Percentiles rank a stretch among this genome's conserved stretches.
These are phyloP conservation scores for Komagataella pseudopastoris DNA, from an alignment of 805 yeast species.

Conservation along the genomic window DNA sequence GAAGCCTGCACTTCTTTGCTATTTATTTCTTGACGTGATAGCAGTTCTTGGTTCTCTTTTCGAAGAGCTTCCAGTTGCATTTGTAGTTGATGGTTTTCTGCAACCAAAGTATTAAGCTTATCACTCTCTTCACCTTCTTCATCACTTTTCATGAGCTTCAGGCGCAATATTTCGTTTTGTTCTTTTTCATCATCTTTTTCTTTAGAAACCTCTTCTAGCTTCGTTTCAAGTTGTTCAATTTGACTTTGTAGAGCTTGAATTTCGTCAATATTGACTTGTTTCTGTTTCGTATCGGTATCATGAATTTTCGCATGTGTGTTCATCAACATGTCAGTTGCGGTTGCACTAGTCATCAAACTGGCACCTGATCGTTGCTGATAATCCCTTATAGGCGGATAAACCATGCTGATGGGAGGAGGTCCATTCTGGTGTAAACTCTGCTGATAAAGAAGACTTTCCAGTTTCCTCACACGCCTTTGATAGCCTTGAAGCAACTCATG, in stretches of 20 bases:
- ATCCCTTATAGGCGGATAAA: not conserved
- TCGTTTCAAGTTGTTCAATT: not conserved
- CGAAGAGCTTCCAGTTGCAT: not conserved
- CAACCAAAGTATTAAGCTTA: slow-evolving; percentile 2
- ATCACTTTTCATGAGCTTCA: not conserved
- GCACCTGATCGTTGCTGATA: not conserved
- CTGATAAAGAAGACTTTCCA: slow-evolving; percentile 69
- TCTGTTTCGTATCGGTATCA: not conserved
- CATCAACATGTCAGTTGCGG: not conserved
- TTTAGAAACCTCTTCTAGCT: not conserved
- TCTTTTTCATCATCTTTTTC: not conserved
- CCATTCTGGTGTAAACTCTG: slow-evolving; percentile 38
- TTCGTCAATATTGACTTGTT: not conserved
- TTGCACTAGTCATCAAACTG: slow-evolving; percentile 7
- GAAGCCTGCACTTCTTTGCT: not conserved
- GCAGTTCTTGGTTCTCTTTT: not conserved
- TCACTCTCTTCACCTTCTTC: not conserved
- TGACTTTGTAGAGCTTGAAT: not conserved
- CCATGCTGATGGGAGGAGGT: not conserved
- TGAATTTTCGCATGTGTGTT: not conserved
- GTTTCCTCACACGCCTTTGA: slow-evolving; percentile 56
- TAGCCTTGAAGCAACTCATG: slow-evolving; percentile 44
- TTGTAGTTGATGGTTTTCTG: slow-evolving; percentile 3
- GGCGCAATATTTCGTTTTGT: not conserved
- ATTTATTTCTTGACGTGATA: slow-evolving; percentile 1